Conservation (phyloP, 768 basidiomycete species). For the Omphalotus guepiniiformis region DNA sequence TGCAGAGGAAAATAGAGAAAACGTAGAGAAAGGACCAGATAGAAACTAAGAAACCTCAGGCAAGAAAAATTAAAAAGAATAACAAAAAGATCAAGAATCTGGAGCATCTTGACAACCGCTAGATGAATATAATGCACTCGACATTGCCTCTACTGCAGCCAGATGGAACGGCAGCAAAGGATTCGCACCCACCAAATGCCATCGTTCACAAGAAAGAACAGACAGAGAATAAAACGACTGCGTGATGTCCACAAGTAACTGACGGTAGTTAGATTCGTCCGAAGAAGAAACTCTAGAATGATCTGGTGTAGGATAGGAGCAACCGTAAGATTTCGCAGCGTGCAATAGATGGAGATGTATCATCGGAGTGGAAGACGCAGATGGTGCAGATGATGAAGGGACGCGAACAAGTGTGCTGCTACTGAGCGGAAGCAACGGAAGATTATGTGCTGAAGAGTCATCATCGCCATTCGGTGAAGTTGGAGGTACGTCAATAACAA, state of each 20-base stretch:
- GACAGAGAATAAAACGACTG: constrained; percentile 67
- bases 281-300: no score
- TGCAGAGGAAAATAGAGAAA: no score
- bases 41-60: no score
- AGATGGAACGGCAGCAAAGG: constrained; percentile 69
- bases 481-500: constrained; percentile 30
- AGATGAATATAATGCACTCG: constrained; percentile 25
- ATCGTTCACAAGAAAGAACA: constrained; percentile 49
- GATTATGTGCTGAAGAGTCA: constrained; percentile 11
- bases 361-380: constrained; percentile 38
- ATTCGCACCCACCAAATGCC: constrained; percentile 41
- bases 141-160: constrained; percentile 66
- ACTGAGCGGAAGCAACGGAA: constrained; percentile 49
- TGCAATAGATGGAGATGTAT: constrained; percentile 62
- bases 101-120: no score
- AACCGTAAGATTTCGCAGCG: constrained; percentile 37
- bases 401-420: constrained; percentile 58
- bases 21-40: no score
- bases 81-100: no score
- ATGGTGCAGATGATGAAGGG: constrained; percentile 39
- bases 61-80: no score
- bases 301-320: constrained; percentile 28
- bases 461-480: constrained; percentile 19
- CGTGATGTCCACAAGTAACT: constrained; percentile 52
- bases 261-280: constrained; percentile 26